Conservation (phyloP, 1,284 basidiomycete species). For the Apiotrichum sp. region DNA sequence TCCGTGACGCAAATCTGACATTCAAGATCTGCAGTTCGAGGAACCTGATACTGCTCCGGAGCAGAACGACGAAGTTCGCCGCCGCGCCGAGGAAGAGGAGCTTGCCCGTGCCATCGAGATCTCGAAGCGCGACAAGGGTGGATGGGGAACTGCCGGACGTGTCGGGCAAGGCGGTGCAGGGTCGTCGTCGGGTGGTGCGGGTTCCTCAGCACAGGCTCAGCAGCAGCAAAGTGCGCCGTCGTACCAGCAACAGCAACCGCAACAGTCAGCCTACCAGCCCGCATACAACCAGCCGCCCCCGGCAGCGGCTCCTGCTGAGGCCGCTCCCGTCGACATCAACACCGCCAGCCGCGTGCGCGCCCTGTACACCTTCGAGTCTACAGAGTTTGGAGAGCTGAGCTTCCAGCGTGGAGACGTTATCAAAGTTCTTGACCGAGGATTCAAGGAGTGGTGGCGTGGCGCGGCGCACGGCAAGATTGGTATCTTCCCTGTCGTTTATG, state of each 20-base stretch:
- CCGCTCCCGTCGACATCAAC: conserved; percentile 41
- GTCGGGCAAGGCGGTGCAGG: conserved; percentile 3
- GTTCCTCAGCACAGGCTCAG: conserved; percentile 35
- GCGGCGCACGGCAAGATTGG: conserved; percentile 87
- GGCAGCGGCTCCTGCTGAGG: conserved; percentile 18
- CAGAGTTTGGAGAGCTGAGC: conserved; percentile 82
- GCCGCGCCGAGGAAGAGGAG: conserved; percentile 78
- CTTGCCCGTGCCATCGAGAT: conserved; percentile 83
- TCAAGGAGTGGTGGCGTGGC: conserved; percentile 98
- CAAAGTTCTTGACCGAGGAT: conserved; percentile 89
- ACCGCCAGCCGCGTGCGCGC: conserved; percentile 78
- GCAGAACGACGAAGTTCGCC: conserved; percentile 59
- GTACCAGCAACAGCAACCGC: conserved; percentile 5
- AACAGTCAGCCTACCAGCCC: conserved; percentile 8
- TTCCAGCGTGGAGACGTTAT: conserved; percentile 94
- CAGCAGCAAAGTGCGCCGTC: conserved; percentile 1
- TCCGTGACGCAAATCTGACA: conserved; percentile 64
- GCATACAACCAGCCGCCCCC: conserved; percentile 23
- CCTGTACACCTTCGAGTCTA: conserved; percentile 81
- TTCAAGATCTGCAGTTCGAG: conserved; percentile 53
- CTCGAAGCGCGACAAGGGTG: conserved; percentile 80
- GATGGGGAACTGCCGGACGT: conserved; percentile 46
- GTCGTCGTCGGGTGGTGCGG: conserved; percentile 33
- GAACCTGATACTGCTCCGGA: conserved; percentile 53
- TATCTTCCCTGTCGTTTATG: conserved; percentile 97